phyloP scores from a whole-genome alignment of 2,329 filamentous ascomycete species.

The Xylariomycetidae sp. region DNA sequence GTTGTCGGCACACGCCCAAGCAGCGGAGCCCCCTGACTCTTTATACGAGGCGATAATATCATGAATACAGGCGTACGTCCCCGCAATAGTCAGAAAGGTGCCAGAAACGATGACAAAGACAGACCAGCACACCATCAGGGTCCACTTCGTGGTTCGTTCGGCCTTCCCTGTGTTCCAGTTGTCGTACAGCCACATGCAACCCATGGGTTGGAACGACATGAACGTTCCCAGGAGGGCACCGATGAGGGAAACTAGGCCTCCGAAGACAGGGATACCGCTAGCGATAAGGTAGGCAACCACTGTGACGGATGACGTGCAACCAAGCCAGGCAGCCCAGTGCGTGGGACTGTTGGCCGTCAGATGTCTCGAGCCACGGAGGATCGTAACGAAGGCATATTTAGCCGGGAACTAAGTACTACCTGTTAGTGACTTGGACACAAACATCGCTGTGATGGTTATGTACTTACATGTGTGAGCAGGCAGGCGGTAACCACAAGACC shows the following conservation, averaged over 20 bases:
- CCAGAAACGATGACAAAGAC: conserved; percentile 31
- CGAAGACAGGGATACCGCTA: conserved; percentile 24
- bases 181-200: conserved; percentile 38
- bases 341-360: conserved; percentile 18
- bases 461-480: conserved; percentile 3
- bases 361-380: conserved; percentile 24
- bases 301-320: conserved; percentile 19
- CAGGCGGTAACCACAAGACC: conserved; percentile 6
- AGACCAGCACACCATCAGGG: conserved; percentile 15
- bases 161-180: conserved; percentile 26
- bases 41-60: conserved; percentile 32
- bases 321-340: conserved; percentile 27
- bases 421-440: neutral
- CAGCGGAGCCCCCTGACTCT: conserved; percentile 27
- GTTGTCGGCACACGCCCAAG: conserved; percentile 39
- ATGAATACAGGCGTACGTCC: conserved; percentile 38
- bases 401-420: conserved; percentile 13
- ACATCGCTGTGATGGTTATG: neutral
- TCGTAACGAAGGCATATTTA: conserved; percentile 26
- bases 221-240: conserved; percentile 24
- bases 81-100: conserved; percentile 36
- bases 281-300: conserved; percentile 24
- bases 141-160: conserved; percentile 11
- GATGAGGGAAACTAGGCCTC: conserved; percentile 22
- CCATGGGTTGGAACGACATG: conserved; percentile 25